Evolutionary conservation across 441 rosid genomes (phyloP).

Genomic region (Arabidopsis lyrata): DNA sequence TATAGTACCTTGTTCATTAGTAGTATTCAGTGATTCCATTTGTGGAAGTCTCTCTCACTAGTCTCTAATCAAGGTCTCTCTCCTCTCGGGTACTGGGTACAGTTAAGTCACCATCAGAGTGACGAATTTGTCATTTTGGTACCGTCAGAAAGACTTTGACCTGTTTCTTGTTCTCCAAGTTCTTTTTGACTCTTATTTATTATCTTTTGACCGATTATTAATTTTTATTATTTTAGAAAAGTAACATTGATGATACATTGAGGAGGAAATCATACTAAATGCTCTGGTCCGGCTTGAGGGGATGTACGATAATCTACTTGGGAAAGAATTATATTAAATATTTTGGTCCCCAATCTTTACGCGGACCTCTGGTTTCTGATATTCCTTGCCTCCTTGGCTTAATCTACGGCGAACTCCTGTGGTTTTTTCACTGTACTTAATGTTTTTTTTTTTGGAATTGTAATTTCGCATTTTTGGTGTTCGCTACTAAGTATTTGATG

Average conservation of each 20-base stretch:
- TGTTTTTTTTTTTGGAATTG: not conserved
- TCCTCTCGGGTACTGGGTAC: not conserved
- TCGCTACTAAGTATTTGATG: not conserved
- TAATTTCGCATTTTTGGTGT: not conserved
- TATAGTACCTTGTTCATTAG: not conserved
- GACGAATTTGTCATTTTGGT: not conserved
- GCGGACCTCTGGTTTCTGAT: not conserved
- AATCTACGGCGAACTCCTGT: not conserved
- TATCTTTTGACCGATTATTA: constrained; percentile 16
- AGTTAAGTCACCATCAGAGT: not conserved
- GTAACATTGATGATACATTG: too few species aligned
- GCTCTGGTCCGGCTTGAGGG: too few species aligned
- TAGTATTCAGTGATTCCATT: not conserved
- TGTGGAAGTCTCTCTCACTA: not conserved
- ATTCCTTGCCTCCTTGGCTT: not conserved
- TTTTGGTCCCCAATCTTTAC: not conserved
- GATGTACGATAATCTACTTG: too few species aligned
- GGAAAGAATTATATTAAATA: too few species aligned
- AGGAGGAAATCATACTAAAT: too few species aligned
- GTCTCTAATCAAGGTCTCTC: not conserved
- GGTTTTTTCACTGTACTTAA: not conserved
- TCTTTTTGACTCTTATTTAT: constrained; percentile 7
- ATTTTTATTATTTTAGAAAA: too few species aligned
- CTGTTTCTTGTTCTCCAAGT: constrained; percentile 24
- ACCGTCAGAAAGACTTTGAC: constrained; percentile 28